Evolutionary conservation across 371 early-diverging fungal species (phyloP).

Genomic region (Mortierella sp.): DNA sequence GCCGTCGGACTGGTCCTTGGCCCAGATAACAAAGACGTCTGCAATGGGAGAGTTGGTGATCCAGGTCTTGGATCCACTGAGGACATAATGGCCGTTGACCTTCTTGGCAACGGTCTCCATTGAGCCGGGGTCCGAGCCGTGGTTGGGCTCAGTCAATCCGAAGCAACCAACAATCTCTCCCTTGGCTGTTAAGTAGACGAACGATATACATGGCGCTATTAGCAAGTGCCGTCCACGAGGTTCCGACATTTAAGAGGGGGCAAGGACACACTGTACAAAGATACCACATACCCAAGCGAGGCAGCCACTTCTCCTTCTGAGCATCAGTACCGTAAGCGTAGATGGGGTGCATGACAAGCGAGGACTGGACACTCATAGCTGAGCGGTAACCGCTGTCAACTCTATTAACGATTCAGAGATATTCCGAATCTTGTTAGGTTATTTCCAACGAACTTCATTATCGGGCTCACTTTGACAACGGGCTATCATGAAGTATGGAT

Average conservation of each 20-base stretch:
- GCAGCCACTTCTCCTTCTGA: constrained; percentile 93
- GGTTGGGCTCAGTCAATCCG: constrained; percentile 98
- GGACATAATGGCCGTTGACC: constrained; percentile 78
- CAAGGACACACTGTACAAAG: constrained; percentile 1
- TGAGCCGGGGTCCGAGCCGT: constrained; percentile 94
- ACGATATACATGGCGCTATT: no score
- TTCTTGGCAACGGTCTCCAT: constrained; percentile 94
- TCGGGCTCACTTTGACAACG: no score
- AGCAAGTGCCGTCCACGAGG: no score
- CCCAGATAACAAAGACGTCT: constrained; percentile 98
- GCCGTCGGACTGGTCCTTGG: constrained; percentile 85
- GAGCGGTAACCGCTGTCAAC: constrained; percentile 97
- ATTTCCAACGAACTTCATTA: no score
- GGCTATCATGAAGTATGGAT: no score
- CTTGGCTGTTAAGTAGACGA: constrained; percentile 67
- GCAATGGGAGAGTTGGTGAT: constrained; percentile 99
- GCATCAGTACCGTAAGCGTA: constrained; percentile 92
- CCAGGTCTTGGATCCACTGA: constrained; percentile 97
- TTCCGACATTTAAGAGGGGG: no score
- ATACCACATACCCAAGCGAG: constrained; percentile 75
- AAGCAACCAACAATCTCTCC: constrained; percentile 94
- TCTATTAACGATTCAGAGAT: no score
- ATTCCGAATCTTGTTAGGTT: no score
- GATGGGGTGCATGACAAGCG: constrained; percentile 98
- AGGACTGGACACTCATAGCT: constrained; percentile 98